Evolutionary conservation across 2,329 filamentous ascomycete species (phyloP), one percentile per base, ranked within the genome.

Genomic region (Zalaria sp.): DNA sequence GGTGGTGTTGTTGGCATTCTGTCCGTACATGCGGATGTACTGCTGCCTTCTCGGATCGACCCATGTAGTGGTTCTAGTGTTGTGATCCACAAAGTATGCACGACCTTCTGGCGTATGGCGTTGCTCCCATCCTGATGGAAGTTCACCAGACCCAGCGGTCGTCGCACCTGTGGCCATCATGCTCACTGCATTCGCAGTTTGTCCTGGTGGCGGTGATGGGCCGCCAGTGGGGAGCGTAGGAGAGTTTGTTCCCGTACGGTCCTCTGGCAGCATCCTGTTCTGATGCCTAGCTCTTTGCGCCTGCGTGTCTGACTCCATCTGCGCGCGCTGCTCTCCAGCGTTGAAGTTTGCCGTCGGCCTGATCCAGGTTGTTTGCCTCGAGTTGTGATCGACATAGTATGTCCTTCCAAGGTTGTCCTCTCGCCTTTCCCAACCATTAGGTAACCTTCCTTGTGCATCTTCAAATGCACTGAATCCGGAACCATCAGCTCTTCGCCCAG

Each of bases 361-460:
- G 52, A 84, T 89, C 91, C 91, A 98, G 52, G 89, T 96, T 1
- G 91, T 98, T 42, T 91, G 89, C 53, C 91, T 75, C 5, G 88
- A 94, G 61, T 96, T 96, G 61, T 96, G 91, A 57, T 98, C 91
- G 40, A 98, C 91, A 59, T 96, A 98, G 59, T 98, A 98, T 25
- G 89, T 96, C 54, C 91, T 77, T 40, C 91, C 89, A 35, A 96
- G 64, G 52, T 95, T 91, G 59, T 98, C 91, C 61, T 96, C 89
- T 43, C 91, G 78, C 43, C 91, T 79, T 65, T 98, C 91, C 89
- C 91, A 98, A 29, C 91, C 91, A 39, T 83, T 79, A 29, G 91
- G 91, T 42, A 98, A 65, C 52, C 89, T 80, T 43, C 91, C 91
- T 57, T 95, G 88, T n/a, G 80, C 78, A 63, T 98, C 91, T 64